Evolutionary conservation across 2,329 filamentous ascomycete genomes (phyloP).

Genomic region (Monilinia aucupariae): DNA sequence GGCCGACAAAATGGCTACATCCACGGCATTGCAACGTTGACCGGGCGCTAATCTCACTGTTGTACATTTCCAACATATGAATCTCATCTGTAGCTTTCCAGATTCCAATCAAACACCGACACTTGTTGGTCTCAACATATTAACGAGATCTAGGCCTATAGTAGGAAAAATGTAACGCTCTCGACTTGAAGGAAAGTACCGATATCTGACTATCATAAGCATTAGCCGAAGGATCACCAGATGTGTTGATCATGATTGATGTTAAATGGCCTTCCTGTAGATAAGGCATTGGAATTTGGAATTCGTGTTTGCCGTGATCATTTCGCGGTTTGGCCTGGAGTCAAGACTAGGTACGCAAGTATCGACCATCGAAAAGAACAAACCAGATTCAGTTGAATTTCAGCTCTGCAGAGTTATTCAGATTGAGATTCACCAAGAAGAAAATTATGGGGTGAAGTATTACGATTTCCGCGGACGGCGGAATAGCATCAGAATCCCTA

Average conservation of each 20-base stretch:
- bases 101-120: background rate
- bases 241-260: background rate
- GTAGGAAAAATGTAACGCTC: background rate
- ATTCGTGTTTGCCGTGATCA: background rate
- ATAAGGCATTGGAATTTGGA: background rate
- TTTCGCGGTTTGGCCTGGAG: background rate
- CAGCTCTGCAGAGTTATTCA: background rate
- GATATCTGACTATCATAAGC: background rate
- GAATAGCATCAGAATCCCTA: background rate
- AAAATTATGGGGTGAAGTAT: background rate
- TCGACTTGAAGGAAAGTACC: background rate
- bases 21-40: background rate
- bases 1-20: background rate
- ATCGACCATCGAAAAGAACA: background rate
- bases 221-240: too few relatives aligned
- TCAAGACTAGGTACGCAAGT: background rate
- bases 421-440: background rate
- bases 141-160: background rate
- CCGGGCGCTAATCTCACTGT: conserved; percentile 2
- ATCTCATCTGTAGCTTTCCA: background rate
- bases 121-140: background rate
- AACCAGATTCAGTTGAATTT: background rate
- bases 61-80: background rate
- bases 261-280: background rate
- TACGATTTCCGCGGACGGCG: background rate